Evolutionary conservation across 2,329 filamentous ascomycete genomes (phyloP), one percentile per base, ranked within the genome.

Genomic region (Arthrinium phaeospermum): DNA sequence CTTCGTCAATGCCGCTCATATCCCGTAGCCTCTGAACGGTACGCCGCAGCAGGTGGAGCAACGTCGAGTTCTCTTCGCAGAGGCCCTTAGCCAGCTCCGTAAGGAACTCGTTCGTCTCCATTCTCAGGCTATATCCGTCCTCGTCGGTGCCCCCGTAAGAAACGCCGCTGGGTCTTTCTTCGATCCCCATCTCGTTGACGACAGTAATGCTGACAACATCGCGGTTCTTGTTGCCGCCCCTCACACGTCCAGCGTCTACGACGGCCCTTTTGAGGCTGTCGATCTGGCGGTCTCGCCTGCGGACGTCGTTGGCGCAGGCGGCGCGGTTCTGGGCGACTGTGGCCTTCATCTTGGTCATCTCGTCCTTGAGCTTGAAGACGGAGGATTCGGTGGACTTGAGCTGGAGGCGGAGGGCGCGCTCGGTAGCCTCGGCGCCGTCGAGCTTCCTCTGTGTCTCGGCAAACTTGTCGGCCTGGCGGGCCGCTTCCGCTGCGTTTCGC

Each of bases 51-150:
- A 98, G 86, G 1, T 85, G 86, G 49, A 97, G 90, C 16, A 98
- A 83, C 6, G 90, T 89, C 79, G 98, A 95, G 78, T 99, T 99
- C 81, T 99, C 96, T 76, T 97, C 94, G 78, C 94, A 96, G 72
- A 98, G 84, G 51, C 90, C 91, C 80, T 93, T 93, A 44, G 94
- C 95, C 72, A 98, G 85, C 78, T 93, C 91, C 0, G 95, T 96
- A 72, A 99, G 85, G 79, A 98, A 98, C 69, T 95, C 92, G 68
- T 96, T 98, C 6, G 96, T 97, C 83, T 98, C 96, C 80, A 92
- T 91, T 77, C 92, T 91, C 73, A 98, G 84, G 76, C 91, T 93
- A 81, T 96, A 89, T 82, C 87, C 73, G 83, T 89, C 80, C 84
- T 89, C 80, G 82, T 87, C 78, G 3, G 81, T 78, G 1, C 78